Evolutionary conservation across 352 stramenopile genomes (phyloP), one percentile per base, ranked within the genome.

Genomic region (Pythium periplocum): DNA sequence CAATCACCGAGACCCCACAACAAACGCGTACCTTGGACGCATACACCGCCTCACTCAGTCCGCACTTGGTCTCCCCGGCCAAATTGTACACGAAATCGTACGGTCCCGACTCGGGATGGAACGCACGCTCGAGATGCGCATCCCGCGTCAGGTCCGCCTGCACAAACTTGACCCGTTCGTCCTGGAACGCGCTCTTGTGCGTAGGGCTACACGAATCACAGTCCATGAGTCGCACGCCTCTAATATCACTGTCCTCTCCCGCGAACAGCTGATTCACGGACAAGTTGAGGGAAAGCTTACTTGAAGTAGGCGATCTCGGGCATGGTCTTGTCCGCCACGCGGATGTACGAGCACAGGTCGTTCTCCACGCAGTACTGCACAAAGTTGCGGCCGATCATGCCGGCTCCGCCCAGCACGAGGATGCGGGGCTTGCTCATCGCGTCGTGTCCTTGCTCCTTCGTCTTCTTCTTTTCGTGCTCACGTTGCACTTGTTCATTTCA

Each of bases 361-460:
- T 75, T 65, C 59, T 89, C 78, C 17, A 95, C 60, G 44, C 81
- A 81, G 61, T 77, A 85, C 65, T 92, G 73, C 48, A 93, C 79
- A 45, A 95, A 90, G 74, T 93, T 95, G 61, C 85, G 79, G 57
- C 85, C 85, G 50, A 95, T 87, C 79, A 93, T 91, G 51, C 85
- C 85, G 56, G 75, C 71, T 61, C 85, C 85, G 44, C 85, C 85
- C 30, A 95, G 79, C 62, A 95, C 81, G 57, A 95, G 62, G 58
- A 95, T 81, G 48, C 79, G 73, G 30, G 85, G 78, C 66, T 87
- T 89, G 46, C 39, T 40, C 31, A 40, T 51, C 9, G 46, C 46
- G 6, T 9, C 17, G 6, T 6, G 6, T 39, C 17, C 38, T 12
- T 42, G 7, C 38, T 42, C 1, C 7, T 42, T 12, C 38, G 38